Conservation (phyloP, 129 eudicot species). For the Daucus carota region DNA sequence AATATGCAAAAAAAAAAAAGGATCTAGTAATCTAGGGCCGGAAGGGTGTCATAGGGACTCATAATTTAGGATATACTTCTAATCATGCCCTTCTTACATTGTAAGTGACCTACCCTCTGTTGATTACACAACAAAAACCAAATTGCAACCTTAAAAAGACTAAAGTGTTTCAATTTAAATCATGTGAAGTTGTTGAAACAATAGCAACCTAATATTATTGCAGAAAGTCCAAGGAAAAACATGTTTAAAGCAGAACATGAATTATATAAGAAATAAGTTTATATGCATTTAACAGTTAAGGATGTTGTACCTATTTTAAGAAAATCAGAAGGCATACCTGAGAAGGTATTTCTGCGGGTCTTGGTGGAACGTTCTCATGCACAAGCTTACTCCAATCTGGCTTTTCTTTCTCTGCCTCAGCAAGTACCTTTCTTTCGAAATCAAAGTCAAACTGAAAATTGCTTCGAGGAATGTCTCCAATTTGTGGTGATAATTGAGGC, state of each 20-base stretch:
- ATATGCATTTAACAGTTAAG: background rate
- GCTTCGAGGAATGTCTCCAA: conserved; percentile 85
- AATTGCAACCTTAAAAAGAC: background rate
- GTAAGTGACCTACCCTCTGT: background rate
- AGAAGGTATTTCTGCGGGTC: conserved; percentile 46
- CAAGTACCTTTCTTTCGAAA: conserved; percentile 71
- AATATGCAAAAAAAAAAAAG: too few species aligned
- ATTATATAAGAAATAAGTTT: background rate
- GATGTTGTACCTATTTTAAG: background rate
- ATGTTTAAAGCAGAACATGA: background rate
- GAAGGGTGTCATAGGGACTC: too few species aligned
- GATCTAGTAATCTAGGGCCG: too few species aligned
- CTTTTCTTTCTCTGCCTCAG: conserved; percentile 75
- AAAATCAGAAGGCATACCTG: conserved; percentile 23
- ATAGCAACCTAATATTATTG: background rate
- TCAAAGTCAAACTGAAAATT: conserved; percentile 87
- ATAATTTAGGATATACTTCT: background rate
- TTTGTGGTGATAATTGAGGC: conserved; percentile 79
- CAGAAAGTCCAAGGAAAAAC: background rate
- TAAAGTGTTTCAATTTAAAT: background rate
- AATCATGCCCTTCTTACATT: background rate
- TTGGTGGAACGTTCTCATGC: conserved; percentile 62
- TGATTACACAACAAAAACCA: background rate
- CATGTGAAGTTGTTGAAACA: background rate
- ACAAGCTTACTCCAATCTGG: conserved; percentile 87